A percentile compares a stretch with the other conserved stretches of the same genome.
Evolutionary conservation across 805 yeast species (phyloP).

Genomic region (Soucietia sequanensis): DNA sequence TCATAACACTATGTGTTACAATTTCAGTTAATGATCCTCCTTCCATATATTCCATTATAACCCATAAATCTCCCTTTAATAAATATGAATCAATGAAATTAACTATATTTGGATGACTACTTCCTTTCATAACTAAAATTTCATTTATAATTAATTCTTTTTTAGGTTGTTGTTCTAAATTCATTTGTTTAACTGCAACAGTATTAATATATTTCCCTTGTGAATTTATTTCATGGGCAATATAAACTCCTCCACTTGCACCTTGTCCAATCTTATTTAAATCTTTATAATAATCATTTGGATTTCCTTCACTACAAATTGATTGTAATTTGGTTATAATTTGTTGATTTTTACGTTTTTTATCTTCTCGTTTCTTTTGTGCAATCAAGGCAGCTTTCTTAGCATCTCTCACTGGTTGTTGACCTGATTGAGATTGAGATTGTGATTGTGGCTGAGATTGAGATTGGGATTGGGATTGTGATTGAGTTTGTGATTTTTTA

Average conservation of each 20-base stretch:
- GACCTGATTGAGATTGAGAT: conserved; percentile 11
- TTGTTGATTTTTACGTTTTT: conserved; percentile 68
- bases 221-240: conserved; percentile 61
- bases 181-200: conserved; percentile 97
- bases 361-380: conserved; percentile 75
- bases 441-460: conserved; percentile 11
- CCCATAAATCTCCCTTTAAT: conserved; percentile 85
- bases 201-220: conserved; percentile 27
- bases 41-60: conserved; percentile 98
- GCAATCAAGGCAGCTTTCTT: conserved; percentile 54
- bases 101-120: conserved; percentile 87
- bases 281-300: conserved; percentile 63
- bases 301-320: conserved; percentile 86
- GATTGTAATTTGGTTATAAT: conserved; percentile 66
- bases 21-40: conserved; percentile 97
- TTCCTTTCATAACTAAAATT: conserved; percentile 91
- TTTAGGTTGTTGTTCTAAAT: conserved; percentile 89
- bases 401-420: conserved; percentile 47
- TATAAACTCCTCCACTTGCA: conserved; percentile 95
- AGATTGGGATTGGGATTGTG: conserved; percentile 7
- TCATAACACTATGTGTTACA: conserved; percentile 83
- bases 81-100: conserved; percentile 87
- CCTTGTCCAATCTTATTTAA: conserved; percentile 94
- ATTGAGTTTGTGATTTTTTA: conserved; percentile 1
- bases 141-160: conserved; percentile 94